Conservation (phyloP, 2,329 filamentous ascomycete species). For the Diplodia sapinea region DNA sequence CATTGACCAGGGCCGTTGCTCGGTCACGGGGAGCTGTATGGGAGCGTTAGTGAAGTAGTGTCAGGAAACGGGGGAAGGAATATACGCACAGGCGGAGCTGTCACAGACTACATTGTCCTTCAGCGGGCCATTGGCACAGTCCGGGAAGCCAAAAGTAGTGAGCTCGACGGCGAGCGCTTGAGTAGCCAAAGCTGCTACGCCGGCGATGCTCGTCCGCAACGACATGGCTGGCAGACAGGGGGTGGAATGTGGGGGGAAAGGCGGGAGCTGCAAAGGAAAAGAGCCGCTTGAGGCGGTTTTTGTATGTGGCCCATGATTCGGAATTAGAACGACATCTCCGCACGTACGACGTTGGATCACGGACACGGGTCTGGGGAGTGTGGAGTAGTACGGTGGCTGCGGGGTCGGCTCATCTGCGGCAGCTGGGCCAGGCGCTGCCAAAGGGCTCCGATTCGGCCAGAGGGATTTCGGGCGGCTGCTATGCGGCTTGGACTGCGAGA, state of each 20-base stretch:
- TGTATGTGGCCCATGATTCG: not conserved
- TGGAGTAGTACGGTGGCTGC: slow-evolving; percentile 7
- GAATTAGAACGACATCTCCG: not conserved
- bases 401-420: slow-evolving; percentile 23
- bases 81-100: slow-evolving; percentile 43
- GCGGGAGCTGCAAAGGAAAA: slow-evolving; percentile 42
- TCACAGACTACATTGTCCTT: slow-evolving; percentile 60
- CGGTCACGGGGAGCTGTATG: slow-evolving; percentile 44
- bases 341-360: slow-evolving; percentile 7
- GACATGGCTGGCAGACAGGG: slow-evolving; percentile 32
- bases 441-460: slow-evolving; percentile 11
- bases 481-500: not conserved
- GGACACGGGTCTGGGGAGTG: not conserved
- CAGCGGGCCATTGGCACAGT: slow-evolving; percentile 59
- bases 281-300: slow-evolving; percentile 28
- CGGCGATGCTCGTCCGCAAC: slow-evolving; percentile 18
- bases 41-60: not conserved
- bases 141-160: slow-evolving; percentile 50
- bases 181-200: slow-evolving; percentile 14
- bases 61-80: not conserved
- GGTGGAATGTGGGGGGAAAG: slow-evolving; percentile 47
- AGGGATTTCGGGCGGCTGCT: not conserved
- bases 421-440: not conserved
- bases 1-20: slow-evolving; percentile 56
- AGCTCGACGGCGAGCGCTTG: slow-evolving; percentile 11